Evolutionary conservation across 352 stramenopile genomes (phyloP), one percentile per base, ranked within the genome.

Genomic region (Pythium guiyangense): DNA sequence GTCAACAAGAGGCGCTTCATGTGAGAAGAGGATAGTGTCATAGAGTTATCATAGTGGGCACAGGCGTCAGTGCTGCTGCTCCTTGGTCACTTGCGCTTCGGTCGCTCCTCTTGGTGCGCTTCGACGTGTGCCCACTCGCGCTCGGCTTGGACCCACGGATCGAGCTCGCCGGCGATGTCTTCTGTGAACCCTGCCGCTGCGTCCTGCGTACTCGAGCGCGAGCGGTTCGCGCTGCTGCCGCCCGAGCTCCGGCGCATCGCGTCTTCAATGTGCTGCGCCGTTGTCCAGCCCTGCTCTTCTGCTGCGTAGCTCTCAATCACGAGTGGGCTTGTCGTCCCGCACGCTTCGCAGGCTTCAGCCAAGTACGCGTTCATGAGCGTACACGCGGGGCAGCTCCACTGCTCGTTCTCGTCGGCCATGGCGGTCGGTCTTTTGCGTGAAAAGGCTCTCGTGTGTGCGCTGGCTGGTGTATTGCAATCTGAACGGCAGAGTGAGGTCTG

Each of bases 71-170:
- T n/a, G n/a, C n/a, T n/a, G n/a, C n/a, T n/a, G n/a, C n/a, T n/a
- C n/a, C n/a, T n/a, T n/a, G n/a, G n/a, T n/a, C n/a, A 55, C 49
- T 55, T 55, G 34, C 49, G 49, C 34, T 55, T 55, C 15, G 49
- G 20, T 18, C 31, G 37, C 22, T 43, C 22, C 25, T 88, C 74
- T 57, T 88, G 78, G 29, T 67, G 65, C 12, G 77, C 73, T 56
- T 90, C 80, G 3, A 90, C 66, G 43, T 74, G 52, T 0, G 80
- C 80, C 80, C 80, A 90, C 49, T 90, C 80, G 35, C 74, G 71
- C 56, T 90, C 80, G 9, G 80, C 80, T 66, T 86, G 70, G 0
- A 66, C 61, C 80, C 80, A 90, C 29, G 77, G 80, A 43, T 90
- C 77, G 17, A 73, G 48, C 31, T 77, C 73, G 6, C 66, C 67